phyloP scores from a whole-genome alignment of 139 green algal species.

The Picochlorum costavermella region DNA sequence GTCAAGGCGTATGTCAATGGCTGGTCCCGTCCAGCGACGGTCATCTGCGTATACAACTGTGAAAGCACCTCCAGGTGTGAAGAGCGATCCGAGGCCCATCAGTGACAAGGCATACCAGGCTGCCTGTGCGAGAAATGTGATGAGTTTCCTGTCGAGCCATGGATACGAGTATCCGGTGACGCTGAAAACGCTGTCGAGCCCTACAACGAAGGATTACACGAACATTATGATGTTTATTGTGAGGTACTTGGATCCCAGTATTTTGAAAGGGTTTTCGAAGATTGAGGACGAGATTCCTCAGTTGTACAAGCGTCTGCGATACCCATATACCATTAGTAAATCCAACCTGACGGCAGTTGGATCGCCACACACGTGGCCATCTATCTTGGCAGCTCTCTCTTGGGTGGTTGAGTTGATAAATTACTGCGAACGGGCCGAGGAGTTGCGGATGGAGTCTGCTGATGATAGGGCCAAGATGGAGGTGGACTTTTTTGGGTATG shows the following conservation, averaged over 20 bases:
- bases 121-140: conserved; percentile 62
- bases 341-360: conserved; percentile 80
- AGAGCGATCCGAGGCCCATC: conserved; percentile 66
- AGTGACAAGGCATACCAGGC: conserved; percentile 64
- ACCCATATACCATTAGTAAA: conserved; percentile 90
- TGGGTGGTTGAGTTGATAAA: conserved; percentile 90
- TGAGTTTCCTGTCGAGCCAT: conserved; percentile 73
- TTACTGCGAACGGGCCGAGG: conserved; percentile 67
- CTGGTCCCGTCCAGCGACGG: conserved; percentile 28
- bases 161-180: conserved; percentile 70
- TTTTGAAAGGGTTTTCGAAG: conserved; percentile 58
- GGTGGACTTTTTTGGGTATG: conserved; percentile 60
- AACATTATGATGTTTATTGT: conserved; percentile 83
- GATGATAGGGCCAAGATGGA: conserved; percentile 33
- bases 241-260: conserved; percentile 61
- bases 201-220: conserved; percentile 87
- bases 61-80: conserved; percentile 33
- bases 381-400: conserved; percentile 63
- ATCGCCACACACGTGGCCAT: conserved; percentile 84
- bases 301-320: conserved; percentile 87
- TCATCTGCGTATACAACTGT: conserved; percentile 44
- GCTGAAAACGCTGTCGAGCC: conserved; percentile 50
- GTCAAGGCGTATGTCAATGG: conserved; percentile 33
- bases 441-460: conserved; percentile 17
- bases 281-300: conserved; percentile 77